Evolutionary conservation across 768 basidiomycete species (phyloP), one percentile per base, ranked within the genome.

Genomic region (Cyathus striatus): DNA sequence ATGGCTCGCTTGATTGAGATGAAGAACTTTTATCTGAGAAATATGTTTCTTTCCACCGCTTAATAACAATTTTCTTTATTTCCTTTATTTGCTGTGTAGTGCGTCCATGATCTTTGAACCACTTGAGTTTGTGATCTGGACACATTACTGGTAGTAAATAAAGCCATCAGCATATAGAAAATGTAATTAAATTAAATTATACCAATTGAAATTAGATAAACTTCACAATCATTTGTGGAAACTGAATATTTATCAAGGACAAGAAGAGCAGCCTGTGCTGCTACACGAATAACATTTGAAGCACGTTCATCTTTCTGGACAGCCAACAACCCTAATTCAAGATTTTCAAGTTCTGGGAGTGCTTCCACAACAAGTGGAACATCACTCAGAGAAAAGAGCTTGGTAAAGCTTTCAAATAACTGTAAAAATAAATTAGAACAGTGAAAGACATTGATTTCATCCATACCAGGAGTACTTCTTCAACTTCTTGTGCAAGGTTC

Each of bases 321-420:
- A 21, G 26, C 41, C 4, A 14, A 40, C 1, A 56, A 42, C 17
- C 34, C 32, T 10, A 46, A 30, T 36, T 44, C 44, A 3, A 58
- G 47, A n/a, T 30, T 32, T 21, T 52, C 47, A 14, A 58, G 40
- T 41, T 48, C 40, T 6, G 54, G 50, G 4, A 58, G 43, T 14
- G 51, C 49, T 20, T 55, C 49, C 35, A 50, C 38, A 22, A 58
- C 46, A 3, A 54, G 43, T 12, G 52, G 52, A 9, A 52, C 46
- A 14, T 48, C 45, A 3, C 36, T 49, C 23, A 48, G 42, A 10
- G 55, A 60, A 38, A 62, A 62, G 9, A 56, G 37, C 2, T 44
- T 34, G 7, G 55, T 60, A 6, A 49, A 36, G 5, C 49, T 41
- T 26, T 57, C 30, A 33, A 61, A 58, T 22, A 60, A 46, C 60